Conservation (phyloP, 73 alveolate species). For the Symbiodinium natans region DNA sequence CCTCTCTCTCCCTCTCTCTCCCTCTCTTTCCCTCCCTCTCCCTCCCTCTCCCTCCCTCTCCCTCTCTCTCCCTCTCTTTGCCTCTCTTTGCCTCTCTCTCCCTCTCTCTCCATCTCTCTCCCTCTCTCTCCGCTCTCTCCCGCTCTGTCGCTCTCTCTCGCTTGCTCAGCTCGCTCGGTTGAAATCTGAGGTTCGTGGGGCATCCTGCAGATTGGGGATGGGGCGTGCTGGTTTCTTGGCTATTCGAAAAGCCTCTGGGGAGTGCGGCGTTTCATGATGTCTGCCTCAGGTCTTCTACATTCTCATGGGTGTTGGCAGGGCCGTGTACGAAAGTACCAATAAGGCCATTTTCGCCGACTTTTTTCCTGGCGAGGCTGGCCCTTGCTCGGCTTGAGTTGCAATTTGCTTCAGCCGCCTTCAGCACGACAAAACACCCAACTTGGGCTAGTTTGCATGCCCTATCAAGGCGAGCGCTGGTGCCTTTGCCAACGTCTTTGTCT, state of each 20-base stretch:
- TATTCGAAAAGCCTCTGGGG: not conserved
- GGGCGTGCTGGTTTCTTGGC: slow-evolving; percentile 64
- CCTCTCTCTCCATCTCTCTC: too few species aligned
- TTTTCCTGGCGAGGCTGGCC: slow-evolving; percentile 72
- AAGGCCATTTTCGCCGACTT: slow-evolving; percentile 85
- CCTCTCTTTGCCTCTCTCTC: too few species aligned
- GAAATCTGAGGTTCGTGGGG: slow-evolving; percentile 46
- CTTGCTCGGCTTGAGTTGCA: not conserved
- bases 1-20: too few species aligned
- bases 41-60: too few species aligned
- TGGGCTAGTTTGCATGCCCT: not conserved
- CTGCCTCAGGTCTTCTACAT: slow-evolving; percentile 35
- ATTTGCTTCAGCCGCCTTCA: not conserved
- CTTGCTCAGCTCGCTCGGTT: not conserved
- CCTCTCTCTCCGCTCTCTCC: too few species aligned
- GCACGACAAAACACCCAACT: not conserved
- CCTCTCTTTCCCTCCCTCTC: too few species aligned
- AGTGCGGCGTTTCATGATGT: not conserved
- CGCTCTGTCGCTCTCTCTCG: not conserved
- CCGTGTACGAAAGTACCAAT: slow-evolving; percentile 86
- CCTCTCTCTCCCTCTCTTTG: too few species aligned
- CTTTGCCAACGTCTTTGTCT: slow-evolving; percentile 88
- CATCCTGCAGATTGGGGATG: slow-evolving; percentile 84
- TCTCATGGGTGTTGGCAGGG: slow-evolving; percentile 84
- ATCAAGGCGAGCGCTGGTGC: slow-evolving; percentile 66